These are phyloP conservation scores for Francoa sonchifolia DNA, from an alignment of 441 rosid species.

Conservation along the genomic window DNA sequence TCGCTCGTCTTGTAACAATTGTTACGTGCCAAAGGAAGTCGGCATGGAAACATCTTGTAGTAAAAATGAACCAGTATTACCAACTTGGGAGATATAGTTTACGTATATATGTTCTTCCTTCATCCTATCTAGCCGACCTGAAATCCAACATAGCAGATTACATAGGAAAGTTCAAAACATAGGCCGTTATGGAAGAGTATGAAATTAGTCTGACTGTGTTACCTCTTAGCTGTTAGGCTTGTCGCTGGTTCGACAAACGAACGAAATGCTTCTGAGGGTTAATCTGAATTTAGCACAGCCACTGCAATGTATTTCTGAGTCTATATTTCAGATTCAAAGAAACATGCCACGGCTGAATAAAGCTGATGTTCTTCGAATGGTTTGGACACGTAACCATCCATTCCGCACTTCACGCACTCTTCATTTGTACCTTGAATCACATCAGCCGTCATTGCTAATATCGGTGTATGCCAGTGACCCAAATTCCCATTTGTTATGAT, in stretches of 20 bases:
- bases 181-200: no score
- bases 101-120: no score
- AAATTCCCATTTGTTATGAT: conserved; percentile 33
- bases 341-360: conserved; percentile 63
- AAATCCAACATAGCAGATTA: no score
- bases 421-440: conserved; percentile 76
- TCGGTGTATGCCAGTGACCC: conserved; percentile 56
- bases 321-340: conserved; percentile 40
- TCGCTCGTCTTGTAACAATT: no score
- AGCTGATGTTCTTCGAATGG: conserved; percentile 86
- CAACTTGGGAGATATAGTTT: no score
- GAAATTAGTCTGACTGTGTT: background rate
- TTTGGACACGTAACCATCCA: conserved; percentile 81
- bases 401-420: conserved; percentile 67
- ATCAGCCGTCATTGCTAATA: conserved; percentile 96
- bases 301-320: conserved; percentile 4
- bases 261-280: conserved; percentile 10
- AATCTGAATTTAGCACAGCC: conserved; percentile 7
- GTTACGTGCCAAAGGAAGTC: no score
- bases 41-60: no score
- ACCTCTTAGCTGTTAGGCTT: conserved; percentile 4
- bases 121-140: no score
- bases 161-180: no score
- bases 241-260: conserved; percentile 14
- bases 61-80: no score